Conservation (phyloP, 805 yeast genomes). For the Candida ulmi region DNA sequence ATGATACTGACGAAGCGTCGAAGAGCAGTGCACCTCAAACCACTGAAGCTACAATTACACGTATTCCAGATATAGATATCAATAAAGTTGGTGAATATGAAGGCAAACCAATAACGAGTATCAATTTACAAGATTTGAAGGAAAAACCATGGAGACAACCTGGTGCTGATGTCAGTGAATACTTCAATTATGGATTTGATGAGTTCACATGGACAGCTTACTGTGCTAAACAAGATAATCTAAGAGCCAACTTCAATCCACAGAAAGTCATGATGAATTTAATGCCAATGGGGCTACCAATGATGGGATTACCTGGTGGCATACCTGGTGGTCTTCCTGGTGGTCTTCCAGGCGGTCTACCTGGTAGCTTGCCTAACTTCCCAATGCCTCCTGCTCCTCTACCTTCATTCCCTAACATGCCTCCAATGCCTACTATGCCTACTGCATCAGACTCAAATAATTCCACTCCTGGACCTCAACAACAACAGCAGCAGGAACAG, state of each 20-base stretch:
- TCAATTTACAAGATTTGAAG: constrained; percentile 73
- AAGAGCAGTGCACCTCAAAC: constrained; percentile 20
- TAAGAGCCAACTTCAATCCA: constrained; percentile 77
- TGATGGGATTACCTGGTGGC: constrained; percentile 24
- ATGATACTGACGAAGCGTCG: constrained; percentile 25
- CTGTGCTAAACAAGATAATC: constrained; percentile 78
- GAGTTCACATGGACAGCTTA: constrained; percentile 95
- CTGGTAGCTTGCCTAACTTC: too few relatives aligned
- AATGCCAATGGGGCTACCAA: constrained; percentile 36
- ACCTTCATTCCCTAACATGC: too few relatives aligned
- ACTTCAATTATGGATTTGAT: constrained; percentile 94
- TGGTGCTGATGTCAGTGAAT: constrained; percentile 91
- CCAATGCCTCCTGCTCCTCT: too few relatives aligned
- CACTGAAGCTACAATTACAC: constrained; percentile 30
- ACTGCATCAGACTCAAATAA: constrained; percentile 14
- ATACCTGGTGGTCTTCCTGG: constrained; percentile 3
- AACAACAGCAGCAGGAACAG: constrained; percentile 2
- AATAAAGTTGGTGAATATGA: constrained; percentile 67
- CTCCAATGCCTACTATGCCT: too few relatives aligned
- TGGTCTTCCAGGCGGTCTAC: constrained; percentile 6
- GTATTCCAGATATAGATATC: constrained; percentile 52
- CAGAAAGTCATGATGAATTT: constrained; percentile 68
- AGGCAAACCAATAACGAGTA: constrained; percentile 77
- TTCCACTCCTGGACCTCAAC: constrained; percentile 5
- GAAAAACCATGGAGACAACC: constrained; percentile 99